Evolutionary conservation across 345 rosid genomes (phyloP), one percentile per base, ranked within the genome.

Genomic region (Gossypioides kirkii): DNA sequence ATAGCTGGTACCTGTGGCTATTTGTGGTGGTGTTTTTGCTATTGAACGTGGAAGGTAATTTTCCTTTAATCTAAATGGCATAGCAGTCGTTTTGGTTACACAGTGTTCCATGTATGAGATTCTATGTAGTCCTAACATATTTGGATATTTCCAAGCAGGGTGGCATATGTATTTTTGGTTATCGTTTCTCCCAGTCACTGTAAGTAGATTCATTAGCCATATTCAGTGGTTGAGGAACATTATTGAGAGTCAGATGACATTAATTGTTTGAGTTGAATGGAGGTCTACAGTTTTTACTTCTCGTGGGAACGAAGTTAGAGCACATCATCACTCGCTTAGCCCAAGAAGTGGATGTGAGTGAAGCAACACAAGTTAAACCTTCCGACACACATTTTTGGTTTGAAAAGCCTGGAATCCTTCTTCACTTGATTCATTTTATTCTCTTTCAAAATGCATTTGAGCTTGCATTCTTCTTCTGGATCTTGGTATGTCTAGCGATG

Each of bases 161-260:
- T 92, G 97, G 98, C 90, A 92, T 75, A 78, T 90, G 0, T 92
- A 83, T 71, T 94, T 94, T 71, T 94, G 97, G 97, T 61, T 94
- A 17, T 87, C 97, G 43, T 90, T 94, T 85, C 81, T 94, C 62
- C 98, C 97, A 6, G 49, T 94, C 46, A 69, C 77, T 50, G 97
- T 94, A 84, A 94, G 97, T 85, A 23, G 59, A 32, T 8, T 46
- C 14, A 17, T 16, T 72, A 9, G 8, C 20, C 22, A 17, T 11
- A 46, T 25, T 43, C 6, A 46, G 47, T 16, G 10, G 47, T 23
- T 66, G n/a, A 10, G 61, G 32, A 53, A 10, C 47, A 59, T 11
- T 11, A 13, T 26, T 25, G 67, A 28, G 9, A 43, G 13, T 5
- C 22, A 59, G 10, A 22, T 58, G 45, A 70, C 32, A 3, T 38